These are phyloP conservation scores for Thoreauomyces humboldtii DNA, from an alignment of 192 early-diverging fungal species.

Conservation along the genomic window DNA sequence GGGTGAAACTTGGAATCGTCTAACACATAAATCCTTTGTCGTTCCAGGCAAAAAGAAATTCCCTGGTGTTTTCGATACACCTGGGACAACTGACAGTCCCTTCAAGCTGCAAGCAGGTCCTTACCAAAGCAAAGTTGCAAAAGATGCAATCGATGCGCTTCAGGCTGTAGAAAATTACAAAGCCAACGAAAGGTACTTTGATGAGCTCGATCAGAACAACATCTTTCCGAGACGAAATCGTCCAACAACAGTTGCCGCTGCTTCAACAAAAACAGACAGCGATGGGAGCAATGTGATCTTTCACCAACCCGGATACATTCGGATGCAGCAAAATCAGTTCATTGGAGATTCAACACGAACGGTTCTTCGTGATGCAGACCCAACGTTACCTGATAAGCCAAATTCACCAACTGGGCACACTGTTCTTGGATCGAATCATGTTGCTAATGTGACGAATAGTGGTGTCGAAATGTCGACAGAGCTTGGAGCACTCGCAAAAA, in stretches of 20 bases:
- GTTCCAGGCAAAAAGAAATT: not conserved
- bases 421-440: too few species aligned
- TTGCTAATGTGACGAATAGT: too few species aligned
- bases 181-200: slow-evolving; percentile 10
- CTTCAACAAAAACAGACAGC: not conserved
- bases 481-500: too few species aligned
- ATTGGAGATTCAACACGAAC: too few species aligned
- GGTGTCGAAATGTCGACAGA: too few species aligned
- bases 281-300: not conserved
- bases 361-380: not conserved
- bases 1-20: not conserved
- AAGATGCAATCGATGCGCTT: not conserved
- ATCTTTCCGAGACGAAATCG: not conserved
- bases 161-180: slow-evolving; percentile 13
- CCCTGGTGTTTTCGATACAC: not conserved
- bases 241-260: not conserved
- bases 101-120: not conserved
- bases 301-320: not conserved
- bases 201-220: not conserved
- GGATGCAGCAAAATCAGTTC: not conserved
- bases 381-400: too few species aligned
- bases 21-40: not conserved
- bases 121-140: slow-evolving; percentile 12
- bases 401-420: too few species aligned
- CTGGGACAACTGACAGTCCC: not conserved